Evolutionary conservation across 805 yeast genomes (phyloP).

Genomic region (Danielozyma ontarioensis): DNA sequence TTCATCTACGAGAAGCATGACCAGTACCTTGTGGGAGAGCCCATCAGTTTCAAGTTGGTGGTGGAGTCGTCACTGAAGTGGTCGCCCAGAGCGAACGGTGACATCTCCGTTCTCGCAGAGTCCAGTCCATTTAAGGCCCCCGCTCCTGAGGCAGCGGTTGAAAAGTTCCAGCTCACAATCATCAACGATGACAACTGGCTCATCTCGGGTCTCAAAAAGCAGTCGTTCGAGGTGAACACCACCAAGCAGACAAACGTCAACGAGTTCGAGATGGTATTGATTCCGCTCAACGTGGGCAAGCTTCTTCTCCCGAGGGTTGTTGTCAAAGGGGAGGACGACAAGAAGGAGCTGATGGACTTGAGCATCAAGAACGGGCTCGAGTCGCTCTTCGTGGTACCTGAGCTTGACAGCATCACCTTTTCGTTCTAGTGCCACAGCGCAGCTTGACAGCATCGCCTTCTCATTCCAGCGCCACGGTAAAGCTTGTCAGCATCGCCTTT

Average conservation of each 20-base stretch:
- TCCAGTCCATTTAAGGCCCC: conserved; percentile 15
- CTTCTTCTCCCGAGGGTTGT: conserved; percentile 60
- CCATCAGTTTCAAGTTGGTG: conserved; percentile 41
- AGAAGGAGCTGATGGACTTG: conserved; percentile 46
- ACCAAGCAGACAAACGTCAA: conserved; percentile 6
- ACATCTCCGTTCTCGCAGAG: conserved; percentile 15
- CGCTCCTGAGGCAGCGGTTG: conserved; percentile 1
- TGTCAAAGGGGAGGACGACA: conserved; percentile 21
- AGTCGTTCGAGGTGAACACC: conserved; percentile 39
- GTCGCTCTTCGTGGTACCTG: conserved; percentile 66
- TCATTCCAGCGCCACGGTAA: conserved; percentile 49
- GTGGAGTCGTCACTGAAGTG: conserved; percentile 45
- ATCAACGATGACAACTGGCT: conserved; percentile 70
- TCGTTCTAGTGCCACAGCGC: conserved; percentile 49
- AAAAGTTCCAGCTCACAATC: conserved; percentile 43
- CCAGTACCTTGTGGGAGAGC: conserved; percentile 59
- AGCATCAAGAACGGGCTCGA: conserved; percentile 67
- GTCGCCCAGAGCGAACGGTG: conserved; percentile 19
- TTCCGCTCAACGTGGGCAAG: conserved; percentile 77
- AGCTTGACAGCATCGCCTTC: conserved; percentile 55
- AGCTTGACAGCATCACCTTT: conserved; percentile 55
- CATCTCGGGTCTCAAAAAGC: conserved; percentile 63
- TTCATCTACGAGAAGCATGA: conserved; percentile 32
- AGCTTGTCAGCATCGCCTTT: conserved; percentile 55
- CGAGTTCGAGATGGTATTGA: conserved; percentile 41